These are phyloP conservation scores for Xylaria nigripes DNA, from an alignment of 495 filamentous ascomycete species.

Conservation along the genomic window DNA sequence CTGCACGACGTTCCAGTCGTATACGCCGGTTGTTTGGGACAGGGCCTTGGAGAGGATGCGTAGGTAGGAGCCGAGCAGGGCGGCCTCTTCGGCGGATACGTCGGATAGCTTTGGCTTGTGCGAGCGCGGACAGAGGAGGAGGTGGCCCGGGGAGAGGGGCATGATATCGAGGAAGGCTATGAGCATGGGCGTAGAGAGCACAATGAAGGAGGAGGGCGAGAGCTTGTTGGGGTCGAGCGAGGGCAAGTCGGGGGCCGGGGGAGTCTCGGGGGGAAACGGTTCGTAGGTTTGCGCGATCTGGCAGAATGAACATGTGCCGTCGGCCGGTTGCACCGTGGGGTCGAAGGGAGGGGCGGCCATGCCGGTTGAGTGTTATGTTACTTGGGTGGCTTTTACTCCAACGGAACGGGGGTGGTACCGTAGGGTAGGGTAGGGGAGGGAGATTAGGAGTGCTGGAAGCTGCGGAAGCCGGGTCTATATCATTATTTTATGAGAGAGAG, in stretches of 20 bases:
- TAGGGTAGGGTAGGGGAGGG: too few species aligned
- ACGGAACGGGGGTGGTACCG: too few species aligned
- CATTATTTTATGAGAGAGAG: too few species aligned
- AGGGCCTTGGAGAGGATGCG: slow-evolving; percentile 67
- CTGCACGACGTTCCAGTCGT: slow-evolving; percentile 87
- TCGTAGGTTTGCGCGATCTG: slow-evolving; percentile 43
- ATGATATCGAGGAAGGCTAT: slow-evolving; percentile 87
- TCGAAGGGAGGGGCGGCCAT: slow-evolving; percentile 16
- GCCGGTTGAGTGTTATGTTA: too few species aligned
- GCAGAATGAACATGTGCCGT: slow-evolving; percentile 56
- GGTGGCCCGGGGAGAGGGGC: slow-evolving; percentile 70
- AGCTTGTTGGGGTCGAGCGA: slow-evolving; percentile 29
- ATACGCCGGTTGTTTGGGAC: slow-evolving; percentile 51
- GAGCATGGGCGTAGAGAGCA: slow-evolving; percentile 63
- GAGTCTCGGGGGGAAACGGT: slow-evolving; percentile 35
- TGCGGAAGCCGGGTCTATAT: too few species aligned
- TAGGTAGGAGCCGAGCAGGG: slow-evolving; percentile 62
- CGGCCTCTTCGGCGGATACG: slow-evolving; percentile 44
- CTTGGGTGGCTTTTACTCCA: too few species aligned
- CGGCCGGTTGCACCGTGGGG: slow-evolving; percentile 17
- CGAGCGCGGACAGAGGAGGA: slow-evolving; percentile 62
- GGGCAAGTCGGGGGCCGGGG: slow-evolving; percentile 24
- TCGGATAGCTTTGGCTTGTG: slow-evolving; percentile 69
- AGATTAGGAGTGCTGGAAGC: too few species aligned
- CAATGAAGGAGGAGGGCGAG: slow-evolving; percentile 49